These are phyloP conservation scores for Domatiomyces globalis DNA, from an alignment of 2,329 filamentous ascomycete genomes.

Conservation along the genomic window DNA sequence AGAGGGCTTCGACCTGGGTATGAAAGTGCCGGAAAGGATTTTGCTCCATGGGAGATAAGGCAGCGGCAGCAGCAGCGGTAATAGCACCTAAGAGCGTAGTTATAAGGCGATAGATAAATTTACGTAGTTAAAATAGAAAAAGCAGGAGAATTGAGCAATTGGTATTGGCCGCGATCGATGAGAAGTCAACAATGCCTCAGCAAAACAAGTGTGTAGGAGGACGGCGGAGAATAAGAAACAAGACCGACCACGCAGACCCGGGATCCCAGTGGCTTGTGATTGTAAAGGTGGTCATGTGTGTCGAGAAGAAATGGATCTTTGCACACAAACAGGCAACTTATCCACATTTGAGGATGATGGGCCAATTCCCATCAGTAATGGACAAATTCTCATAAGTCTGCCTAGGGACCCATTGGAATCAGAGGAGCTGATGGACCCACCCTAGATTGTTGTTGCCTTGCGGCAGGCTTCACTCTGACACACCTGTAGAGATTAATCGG, in stretches of 20 bases:
- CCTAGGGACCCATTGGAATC: too few relatives aligned
- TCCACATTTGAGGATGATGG: too few relatives aligned
- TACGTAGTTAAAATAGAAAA: background rate
- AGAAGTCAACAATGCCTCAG: background rate
- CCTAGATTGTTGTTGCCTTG: too few relatives aligned
- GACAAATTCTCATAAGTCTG: too few relatives aligned
- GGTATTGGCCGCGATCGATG: background rate
- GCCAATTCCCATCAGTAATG: too few relatives aligned
- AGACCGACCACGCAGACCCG: background rate
- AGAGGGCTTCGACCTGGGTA: background rate
- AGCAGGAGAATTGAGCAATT: background rate
- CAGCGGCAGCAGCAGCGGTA: background rate
- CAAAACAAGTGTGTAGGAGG: background rate
- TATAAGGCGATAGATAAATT: too few relatives aligned
- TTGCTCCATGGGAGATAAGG: background rate
- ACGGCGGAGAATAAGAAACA: background rate
- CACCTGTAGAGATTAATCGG: too few relatives aligned
- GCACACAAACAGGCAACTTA: too few relatives aligned
- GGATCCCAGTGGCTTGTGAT: too few relatives aligned
- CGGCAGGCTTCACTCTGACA: too few relatives aligned
- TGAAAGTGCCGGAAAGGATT: background rate
- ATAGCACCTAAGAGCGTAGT: background rate
- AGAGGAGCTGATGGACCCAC: too few relatives aligned
- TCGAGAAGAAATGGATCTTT: too few relatives aligned
- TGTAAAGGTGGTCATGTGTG: background rate